Base-by-base conservation (phyloP, 106 monocot genomes). In the Dioscorea zingiberensis region DNA sequence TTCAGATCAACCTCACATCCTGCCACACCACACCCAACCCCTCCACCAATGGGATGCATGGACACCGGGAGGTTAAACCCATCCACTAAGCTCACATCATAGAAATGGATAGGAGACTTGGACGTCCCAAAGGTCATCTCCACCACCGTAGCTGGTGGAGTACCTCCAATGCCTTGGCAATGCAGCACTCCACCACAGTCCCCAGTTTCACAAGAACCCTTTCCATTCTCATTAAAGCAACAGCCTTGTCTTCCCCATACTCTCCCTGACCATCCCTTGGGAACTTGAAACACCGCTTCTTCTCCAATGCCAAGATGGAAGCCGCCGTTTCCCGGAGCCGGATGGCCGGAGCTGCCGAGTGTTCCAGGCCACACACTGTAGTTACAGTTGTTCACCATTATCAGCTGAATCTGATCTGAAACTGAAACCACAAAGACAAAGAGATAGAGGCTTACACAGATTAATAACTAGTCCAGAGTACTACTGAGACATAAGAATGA, bases 71-170 rank as follows among this genome's bases (percentile, higher is more conserved):
- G 47, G 73, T 90, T 90, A 80, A 86, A 90, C 3, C 90, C 90
- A 30, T 90, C 86, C 3, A 90, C 90, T 26, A 90, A 61, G 62
- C 86, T 86, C 21, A 86, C 90, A 64, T 90, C 90, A 64, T 90
- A 90, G 73, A 63, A 90, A 57, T 90, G 86, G 25, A 83, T 58
- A 1, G 80, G 66, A 1, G 80, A 83, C 25, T 21, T 56, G 28
- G 72, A 4, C 1, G 83, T 83, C 11, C 90, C 86, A 6, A 90
- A 54, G 21, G 90, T 86, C 83, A 85, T 83, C 66, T 90, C 90
- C 4, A 86, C 83, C 25, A 86, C 64, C 12, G 90, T 83, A 21
- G 90, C 85, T 10, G 90, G 90, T 0, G 90, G 82, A 1, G 59
- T 26, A 1, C 82, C 90, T 0, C 73, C 80, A 12, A 55, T 25